These are phyloP conservation scores for Saccharum officinarum DNA, from an alignment of 176 grass and related monocot genomes.

Conservation along the genomic window DNA sequence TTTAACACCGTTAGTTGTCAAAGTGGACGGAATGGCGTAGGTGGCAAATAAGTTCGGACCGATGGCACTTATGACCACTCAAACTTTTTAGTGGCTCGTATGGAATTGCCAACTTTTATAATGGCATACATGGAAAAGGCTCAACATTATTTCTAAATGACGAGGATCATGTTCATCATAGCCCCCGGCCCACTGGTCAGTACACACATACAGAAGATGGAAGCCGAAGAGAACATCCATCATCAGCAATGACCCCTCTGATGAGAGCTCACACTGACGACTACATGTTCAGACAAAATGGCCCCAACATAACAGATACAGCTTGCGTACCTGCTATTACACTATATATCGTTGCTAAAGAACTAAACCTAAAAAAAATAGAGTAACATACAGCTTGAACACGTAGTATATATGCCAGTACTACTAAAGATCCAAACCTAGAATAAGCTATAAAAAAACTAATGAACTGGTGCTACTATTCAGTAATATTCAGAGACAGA, in stretches of 20 bases:
- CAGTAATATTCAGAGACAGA: neutral
- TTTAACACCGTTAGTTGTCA: too few relatives aligned
- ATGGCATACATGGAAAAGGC: too few relatives aligned
- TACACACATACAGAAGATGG: neutral
- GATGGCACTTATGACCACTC: too few relatives aligned
- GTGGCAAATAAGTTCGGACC: too few relatives aligned
- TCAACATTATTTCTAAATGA: neutral
- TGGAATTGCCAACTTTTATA: too few relatives aligned
- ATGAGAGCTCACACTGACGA: neutral
- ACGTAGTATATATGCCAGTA: neutral
- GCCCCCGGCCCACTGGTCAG: neutral
- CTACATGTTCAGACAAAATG: conserved; percentile 25
- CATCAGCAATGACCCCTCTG: neutral
- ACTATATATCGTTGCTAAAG: neutral
- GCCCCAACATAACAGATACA: neutral
- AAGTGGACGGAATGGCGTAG: too few relatives aligned
- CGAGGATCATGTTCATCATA: neutral
- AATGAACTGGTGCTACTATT: neutral
- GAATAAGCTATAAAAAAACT: neutral
- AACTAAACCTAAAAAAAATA: neutral
- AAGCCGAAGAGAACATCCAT: neutral
- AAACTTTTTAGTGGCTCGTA: too few relatives aligned
- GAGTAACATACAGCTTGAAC: neutral
- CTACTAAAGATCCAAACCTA: neutral
- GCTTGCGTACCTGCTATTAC: neutral